These are phyloP conservation scores for Tephrocybe sp. DNA, from an alignment of 768 basidiomycete genomes.

Conservation along the genomic window DNA sequence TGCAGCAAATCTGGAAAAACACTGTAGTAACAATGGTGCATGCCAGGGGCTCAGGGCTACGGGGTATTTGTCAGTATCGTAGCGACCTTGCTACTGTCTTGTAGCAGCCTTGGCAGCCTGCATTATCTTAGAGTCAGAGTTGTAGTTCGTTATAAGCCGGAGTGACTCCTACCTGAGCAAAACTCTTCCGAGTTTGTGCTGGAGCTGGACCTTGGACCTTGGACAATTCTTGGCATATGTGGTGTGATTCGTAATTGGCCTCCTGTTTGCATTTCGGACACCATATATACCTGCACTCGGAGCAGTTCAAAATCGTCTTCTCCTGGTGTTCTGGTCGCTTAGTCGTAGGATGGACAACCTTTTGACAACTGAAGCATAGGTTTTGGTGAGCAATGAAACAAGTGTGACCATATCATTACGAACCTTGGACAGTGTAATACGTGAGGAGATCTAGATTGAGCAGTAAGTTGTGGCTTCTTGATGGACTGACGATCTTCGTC, in stretches of 20 bases:
- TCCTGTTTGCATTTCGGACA: constrained; percentile 58
- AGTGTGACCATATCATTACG: neutral
- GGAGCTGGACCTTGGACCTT: too few species aligned
- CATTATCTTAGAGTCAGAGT: too few species aligned
- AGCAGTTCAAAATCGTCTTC: constrained; percentile 46
- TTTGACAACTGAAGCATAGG: constrained; percentile 45
- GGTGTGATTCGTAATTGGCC: constrained; percentile 31
- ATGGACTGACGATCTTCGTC: constrained; percentile 40
- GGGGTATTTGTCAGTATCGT: too few species aligned
- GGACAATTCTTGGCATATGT: constrained; percentile 57
- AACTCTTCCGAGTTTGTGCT: constrained; percentile 48
- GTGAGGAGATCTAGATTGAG: constrained; percentile 39
- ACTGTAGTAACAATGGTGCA: neutral
- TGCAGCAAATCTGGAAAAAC: neutral
- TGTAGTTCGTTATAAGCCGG: too few species aligned
- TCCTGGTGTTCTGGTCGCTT: constrained; percentile 47
- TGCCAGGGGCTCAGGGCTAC: too few species aligned
- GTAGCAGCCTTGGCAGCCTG: too few species aligned
- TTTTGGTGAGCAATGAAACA: neutral
- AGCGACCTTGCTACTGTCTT: too few species aligned
- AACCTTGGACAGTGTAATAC: constrained; percentile 49
- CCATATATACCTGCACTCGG: constrained; percentile 55
- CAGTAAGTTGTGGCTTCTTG: constrained; percentile 44
- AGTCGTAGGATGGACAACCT: constrained; percentile 47
- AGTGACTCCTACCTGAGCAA: constrained; percentile 48